Evolutionary conservation across 1,139 yeast species (phyloP).

Genomic region (Pichia sp.): DNA sequence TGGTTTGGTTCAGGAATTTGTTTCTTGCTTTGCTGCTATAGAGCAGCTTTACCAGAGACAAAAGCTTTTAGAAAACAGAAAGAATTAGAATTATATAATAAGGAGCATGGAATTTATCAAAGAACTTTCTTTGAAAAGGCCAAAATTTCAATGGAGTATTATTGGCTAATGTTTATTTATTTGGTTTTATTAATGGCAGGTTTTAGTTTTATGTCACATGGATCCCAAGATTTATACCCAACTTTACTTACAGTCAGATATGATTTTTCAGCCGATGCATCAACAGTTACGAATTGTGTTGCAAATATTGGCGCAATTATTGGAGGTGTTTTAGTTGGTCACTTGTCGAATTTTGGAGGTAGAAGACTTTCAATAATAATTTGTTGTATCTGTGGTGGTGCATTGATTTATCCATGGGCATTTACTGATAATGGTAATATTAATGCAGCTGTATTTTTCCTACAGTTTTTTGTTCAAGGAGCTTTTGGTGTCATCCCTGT

Average conservation of each 20-base stretch:
- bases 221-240: constrained; percentile 69
- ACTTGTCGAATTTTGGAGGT: constrained; percentile 51
- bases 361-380: constrained; percentile 50
- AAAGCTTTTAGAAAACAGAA: constrained; percentile 37
- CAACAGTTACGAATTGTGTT: constrained; percentile 61
- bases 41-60: constrained; percentile 53
- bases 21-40: constrained; percentile 46
- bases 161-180: constrained; percentile 42
- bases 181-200: constrained; percentile 54
- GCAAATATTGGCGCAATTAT: constrained; percentile 64
- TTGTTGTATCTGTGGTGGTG: constrained; percentile 64
- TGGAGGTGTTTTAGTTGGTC: constrained; percentile 62
- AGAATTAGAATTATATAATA: constrained; percentile 28
- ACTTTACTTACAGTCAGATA: constrained; percentile 53
- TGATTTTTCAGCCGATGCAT: constrained; percentile 40
- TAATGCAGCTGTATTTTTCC: constrained; percentile 71
- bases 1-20: constrained; percentile 78
- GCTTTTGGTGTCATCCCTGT: constrained; percentile 85
- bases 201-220: constrained; percentile 64
- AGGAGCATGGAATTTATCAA: constrained; percentile 25
- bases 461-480: constrained; percentile 80
- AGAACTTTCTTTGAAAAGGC: constrained; percentile 27
- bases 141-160: constrained; percentile 29
- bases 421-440: constrained; percentile 47
- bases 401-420: constrained; percentile 61